A percentile compares a stretch with the other conserved stretches of the same genome.
These are phyloP conservation scores for Amaranthus palmeri DNA, from an alignment of 148 eudicot species.

Conservation along the genomic window DNA sequence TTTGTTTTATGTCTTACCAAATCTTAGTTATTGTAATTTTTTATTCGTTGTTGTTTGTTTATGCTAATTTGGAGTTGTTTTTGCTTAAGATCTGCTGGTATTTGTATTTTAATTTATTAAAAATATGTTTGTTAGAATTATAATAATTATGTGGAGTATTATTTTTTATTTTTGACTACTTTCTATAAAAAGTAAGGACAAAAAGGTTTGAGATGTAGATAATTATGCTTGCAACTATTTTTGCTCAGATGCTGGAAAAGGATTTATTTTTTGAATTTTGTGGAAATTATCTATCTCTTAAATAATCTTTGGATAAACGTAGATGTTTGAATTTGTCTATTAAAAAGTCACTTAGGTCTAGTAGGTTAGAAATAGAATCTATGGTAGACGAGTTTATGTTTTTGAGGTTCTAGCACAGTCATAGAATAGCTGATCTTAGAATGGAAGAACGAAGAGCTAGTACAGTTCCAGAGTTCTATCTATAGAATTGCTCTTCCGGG, in stretches of 20 bases:
- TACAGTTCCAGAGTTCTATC: too few species aligned
- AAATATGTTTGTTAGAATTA: not conserved
- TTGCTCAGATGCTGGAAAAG: not conserved
- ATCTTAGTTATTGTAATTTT: not conserved
- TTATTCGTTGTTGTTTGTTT: not conserved
- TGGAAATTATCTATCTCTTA: not conserved
- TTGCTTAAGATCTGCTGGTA: slow-evolving; percentile 2
- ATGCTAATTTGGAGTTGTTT: not conserved
- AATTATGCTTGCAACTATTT: not conserved
- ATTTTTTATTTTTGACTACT: not conserved
- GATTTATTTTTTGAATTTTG: not conserved
- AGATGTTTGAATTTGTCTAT: not conserved
- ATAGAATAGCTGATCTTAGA: too few species aligned
- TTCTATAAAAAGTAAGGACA: not conserved
- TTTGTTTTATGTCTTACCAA: not conserved
- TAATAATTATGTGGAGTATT: not conserved
- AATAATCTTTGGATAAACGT: not conserved
- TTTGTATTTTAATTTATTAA: not conserved
- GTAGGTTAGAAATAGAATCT: too few species aligned
- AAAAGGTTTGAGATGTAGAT: not conserved
- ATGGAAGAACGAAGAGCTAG: too few species aligned
- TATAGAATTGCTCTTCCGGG: too few species aligned
- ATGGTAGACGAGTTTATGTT: too few species aligned
- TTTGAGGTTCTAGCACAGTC: too few species aligned
- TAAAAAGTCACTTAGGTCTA: too few species aligned